Evolutionary conservation across 345 rosid genomes (phyloP), one percentile per base, ranked within the genome.

Genomic region (Brassica rapa): DNA sequence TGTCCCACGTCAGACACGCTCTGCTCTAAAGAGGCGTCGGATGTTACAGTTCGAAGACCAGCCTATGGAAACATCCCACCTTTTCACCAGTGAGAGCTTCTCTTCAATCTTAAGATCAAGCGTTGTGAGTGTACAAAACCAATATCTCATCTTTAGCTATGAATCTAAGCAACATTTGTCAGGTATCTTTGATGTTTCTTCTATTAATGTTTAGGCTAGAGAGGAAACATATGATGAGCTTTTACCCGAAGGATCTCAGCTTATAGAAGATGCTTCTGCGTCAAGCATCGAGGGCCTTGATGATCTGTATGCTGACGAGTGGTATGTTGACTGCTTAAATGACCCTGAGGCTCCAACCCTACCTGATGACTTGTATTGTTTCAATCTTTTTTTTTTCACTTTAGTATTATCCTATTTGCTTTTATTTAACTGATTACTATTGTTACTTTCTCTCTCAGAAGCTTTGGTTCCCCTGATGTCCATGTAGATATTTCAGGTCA

Each of bases 21-120:
- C 84, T 5, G 89, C 88, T 77, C 37, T 85, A 60, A 95, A 95
- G 83, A 86, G 99, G 85, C 96, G 98, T 10, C 89, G 97, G 65
- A 89, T 91, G 94, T 83, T 95, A 77, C 96, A 90, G 14, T 95
- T 93, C 68, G 94, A 93, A 61, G 73, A 81, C 83, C 85, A 87
- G 60, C 76, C 73, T 39, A 57, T 15, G 24, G 92, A 87, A 70
- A 81, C 88, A 56, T 71, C 86, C 56, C 19, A 19, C 19, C 77
- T 83, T 80, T 83, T 89, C 77, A 72, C 88, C 71, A 85, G 90
- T 61, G 97, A 91, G 70, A 72, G 72, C 65, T 78, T 93, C 19
- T 81, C 94, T 81, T 82, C 86, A 33, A 87, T 92, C 85, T 87
- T 89, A 27, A 88, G 85, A 84, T 87, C 97, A 75, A 88, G 84